phyloP scores from a whole-genome alignment of 2,329 filamentous ascomycete species.

The Fusarium devonianum region DNA sequence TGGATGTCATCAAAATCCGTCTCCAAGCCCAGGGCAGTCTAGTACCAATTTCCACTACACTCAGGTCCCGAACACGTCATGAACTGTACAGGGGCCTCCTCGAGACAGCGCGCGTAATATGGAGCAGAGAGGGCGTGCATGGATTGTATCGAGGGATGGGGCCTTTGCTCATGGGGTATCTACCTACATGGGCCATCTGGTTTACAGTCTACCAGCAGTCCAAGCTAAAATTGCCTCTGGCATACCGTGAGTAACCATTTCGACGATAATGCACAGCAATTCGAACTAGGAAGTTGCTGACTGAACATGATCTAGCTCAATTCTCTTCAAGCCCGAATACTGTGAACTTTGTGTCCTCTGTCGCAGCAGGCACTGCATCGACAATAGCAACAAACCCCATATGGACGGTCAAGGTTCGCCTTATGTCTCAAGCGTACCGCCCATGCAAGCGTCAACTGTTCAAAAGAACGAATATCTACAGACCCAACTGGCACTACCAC shows the following conservation, averaged over 20 bases:
- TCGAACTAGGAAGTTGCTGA: constrained; percentile 1
- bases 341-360: constrained; percentile 82
- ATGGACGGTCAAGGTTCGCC: constrained; percentile 97
- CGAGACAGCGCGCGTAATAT: constrained; percentile 84
- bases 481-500: constrained; percentile 80
- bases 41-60: constrained; percentile 55
- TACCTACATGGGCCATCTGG: constrained; percentile 98
- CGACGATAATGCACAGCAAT: neutral
- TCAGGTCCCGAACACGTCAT: constrained; percentile 55
- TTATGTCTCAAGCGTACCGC: constrained; percentile 88
- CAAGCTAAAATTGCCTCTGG: constrained; percentile 73
- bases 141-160: constrained; percentile 93
- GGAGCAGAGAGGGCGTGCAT: constrained; percentile 82
- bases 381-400: constrained; percentile 97
- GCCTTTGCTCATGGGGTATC: constrained; percentile 90
- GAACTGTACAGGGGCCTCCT: constrained; percentile 83
- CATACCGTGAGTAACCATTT: constrained; percentile 59
- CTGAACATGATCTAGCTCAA: constrained; percentile 64
- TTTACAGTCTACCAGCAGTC: constrained; percentile 93
- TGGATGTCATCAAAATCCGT: constrained; percentile 99
- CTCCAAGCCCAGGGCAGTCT: constrained; percentile 93
- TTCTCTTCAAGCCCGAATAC: constrained; percentile 12
- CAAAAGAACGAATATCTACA: neutral
- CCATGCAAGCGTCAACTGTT: constrained; percentile 39
- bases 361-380: constrained; percentile 84